Evolutionary conservation across 208 protist species (phyloP).

Genomic region (Acanthamoeba royreba): DNA sequence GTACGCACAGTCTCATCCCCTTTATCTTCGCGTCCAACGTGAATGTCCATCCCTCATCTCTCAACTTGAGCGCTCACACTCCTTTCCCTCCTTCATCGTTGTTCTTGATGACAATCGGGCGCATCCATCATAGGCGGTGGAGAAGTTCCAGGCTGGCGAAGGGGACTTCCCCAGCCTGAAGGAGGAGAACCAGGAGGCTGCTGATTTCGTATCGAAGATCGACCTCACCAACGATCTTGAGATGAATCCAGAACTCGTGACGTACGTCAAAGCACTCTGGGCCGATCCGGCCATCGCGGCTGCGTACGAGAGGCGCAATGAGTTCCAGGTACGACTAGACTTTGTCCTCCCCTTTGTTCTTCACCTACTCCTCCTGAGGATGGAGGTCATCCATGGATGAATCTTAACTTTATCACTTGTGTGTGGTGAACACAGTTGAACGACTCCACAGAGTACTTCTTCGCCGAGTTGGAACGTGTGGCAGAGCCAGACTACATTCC

Average conservation of each 20-base stretch:
- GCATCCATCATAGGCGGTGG: neutral
- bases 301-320: slow-evolving; percentile 54
- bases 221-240: neutral
- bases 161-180: neutral
- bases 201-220: neutral
- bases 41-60: neutral
- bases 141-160: neutral
- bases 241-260: slow-evolving; percentile 50
- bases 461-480: slow-evolving; percentile 74
- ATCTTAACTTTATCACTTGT: neutral
- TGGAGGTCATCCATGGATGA: neutral
- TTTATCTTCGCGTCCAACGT: neutral
- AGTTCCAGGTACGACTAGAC: slow-evolving; percentile 76
- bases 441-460: slow-evolving; percentile 60
- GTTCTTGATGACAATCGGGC: neutral
- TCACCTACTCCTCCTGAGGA: neutral
- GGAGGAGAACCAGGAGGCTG: neutral
- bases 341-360: neutral
- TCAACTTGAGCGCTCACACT: neutral
- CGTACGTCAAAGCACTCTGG: slow-evolving; percentile 73
- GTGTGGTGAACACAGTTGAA: neutral
- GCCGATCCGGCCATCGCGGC: slow-evolving; percentile 63
- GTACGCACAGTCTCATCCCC: neutral
- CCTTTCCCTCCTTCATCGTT: neutral
- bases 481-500: slow-evolving; percentile 71